Evolutionary conservation across 345 rosid genomes (phyloP), one percentile per base, ranked within the genome.

Genomic region (Noccaea bulbosa): DNA sequence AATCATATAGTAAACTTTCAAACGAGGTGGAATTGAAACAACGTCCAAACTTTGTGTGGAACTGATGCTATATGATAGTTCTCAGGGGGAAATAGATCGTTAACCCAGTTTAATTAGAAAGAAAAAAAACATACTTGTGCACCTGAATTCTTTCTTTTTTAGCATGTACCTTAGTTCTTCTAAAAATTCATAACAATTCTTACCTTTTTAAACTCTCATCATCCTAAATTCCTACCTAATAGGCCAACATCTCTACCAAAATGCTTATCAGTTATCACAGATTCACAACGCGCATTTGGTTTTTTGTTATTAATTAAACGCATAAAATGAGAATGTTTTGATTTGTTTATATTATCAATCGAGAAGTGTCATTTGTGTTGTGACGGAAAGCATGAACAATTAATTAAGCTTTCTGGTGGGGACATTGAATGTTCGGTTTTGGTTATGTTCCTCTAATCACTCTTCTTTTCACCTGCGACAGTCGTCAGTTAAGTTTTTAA

Each of bases 371-470:
- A 11, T 16, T 15, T 15, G 30, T 60, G 69, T 22, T 58, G 38
- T 74, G 78, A 74, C 64, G 74, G 50, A 68, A 75, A 61, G 78
- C 44, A 67, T 52, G 43, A 75, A 16, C 51, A 53, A 46, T 35
- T 8, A 44, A 35, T 35, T 8, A 44, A 44, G 37, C 60, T 27
- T 44, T 12, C 52, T 32, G 40, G 56, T 40, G 12, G n/a, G 14
- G 60, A 68, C 57, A 44, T 8, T 52, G 62, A 35, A 22, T 14
- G 47, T 53, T 53, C 24, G 37, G 11, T 53, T 12, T 54, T 33
- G 52, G 30, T 33, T 30, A 3, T 34, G 69, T 62, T n/a, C 37
- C 51, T 70, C 51, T 33, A 52, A 15, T 54, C 6, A 61, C 39
- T 16, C 1, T 8, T 37, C 27, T 14, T 50, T 71, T 65, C 6